phyloP scores from a whole-genome alignment of 352 stramenopile genomes.

The Pythium monospermum region DNA sequence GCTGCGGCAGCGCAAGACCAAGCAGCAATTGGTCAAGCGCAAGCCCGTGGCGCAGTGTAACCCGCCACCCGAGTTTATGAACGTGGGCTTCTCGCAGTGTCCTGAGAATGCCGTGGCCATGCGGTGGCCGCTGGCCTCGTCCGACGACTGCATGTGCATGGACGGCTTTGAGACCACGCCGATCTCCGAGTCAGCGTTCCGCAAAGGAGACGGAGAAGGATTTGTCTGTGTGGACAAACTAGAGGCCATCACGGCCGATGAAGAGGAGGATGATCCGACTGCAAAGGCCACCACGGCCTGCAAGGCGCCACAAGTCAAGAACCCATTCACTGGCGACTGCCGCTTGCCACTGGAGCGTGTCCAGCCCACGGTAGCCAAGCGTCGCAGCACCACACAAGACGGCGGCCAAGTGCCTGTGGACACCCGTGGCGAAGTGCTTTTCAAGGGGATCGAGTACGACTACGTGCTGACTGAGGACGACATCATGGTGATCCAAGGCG shows the following conservation, averaged over 20 bases:
- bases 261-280: constrained; percentile 28
- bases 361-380: background rate
- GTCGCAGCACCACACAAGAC: too few species aligned
- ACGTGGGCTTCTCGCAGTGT: constrained; percentile 20
- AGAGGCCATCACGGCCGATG: constrained; percentile 15
- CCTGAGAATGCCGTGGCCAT: constrained; percentile 16
- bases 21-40: constrained; percentile 8
- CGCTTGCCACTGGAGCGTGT: constrained; percentile 65
- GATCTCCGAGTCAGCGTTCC: constrained; percentile 11
- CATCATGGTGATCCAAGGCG: constrained; percentile 75
- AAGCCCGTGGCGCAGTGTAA: constrained; percentile 21
- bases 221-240: constrained; percentile 18
- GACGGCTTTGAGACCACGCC: constrained; percentile 16
- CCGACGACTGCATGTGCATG: constrained; percentile 23
- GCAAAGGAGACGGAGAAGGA: constrained; percentile 12
- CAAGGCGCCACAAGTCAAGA: constrained; percentile 34
- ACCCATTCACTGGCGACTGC: constrained; percentile 46
- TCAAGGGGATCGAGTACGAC: constrained; percentile 80
- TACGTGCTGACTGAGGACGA: constrained; percentile 69
- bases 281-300: constrained; percentile 23
- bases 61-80: constrained; percentile 9
- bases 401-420: constrained; percentile 15
- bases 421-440: constrained; percentile 36
- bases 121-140: constrained; percentile 21
- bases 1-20: constrained; percentile 13